A percentile compares a stretch with the other conserved stretches of the same genome.
phyloP scores from a whole-genome alignment of 1,139 yeast genomes.

The Insectozyma bohioensis region DNA sequence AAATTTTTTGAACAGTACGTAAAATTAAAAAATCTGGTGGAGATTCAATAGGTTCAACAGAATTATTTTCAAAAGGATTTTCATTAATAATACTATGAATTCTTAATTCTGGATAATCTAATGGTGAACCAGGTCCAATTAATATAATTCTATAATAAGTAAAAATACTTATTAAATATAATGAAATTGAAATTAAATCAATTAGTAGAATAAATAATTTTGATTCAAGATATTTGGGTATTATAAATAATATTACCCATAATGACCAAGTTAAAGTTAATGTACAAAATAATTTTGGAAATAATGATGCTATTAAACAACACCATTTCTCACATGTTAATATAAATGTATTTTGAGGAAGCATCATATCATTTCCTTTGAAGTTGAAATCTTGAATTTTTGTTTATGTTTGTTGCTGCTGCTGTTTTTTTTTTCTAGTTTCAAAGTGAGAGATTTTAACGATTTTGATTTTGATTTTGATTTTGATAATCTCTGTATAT shows the following conservation, averaged over 20 bases:
- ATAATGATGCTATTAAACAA: conserved; percentile 48
- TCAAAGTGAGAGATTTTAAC: too few relatives aligned
- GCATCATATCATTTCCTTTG: too few relatives aligned
- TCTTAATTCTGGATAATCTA: conserved; percentile 22
- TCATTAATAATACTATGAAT: conserved; percentile 7
- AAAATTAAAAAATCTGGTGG: conserved; percentile 19
- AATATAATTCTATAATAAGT: conserved; percentile 56
- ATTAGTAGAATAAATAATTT: conserved; percentile 15
- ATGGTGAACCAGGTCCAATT: conserved; percentile 70
- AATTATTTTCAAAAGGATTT: conserved; percentile 10
- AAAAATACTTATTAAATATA: conserved; percentile 27
- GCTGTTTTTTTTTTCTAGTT: too few relatives aligned
- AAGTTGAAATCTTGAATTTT: too few relatives aligned
- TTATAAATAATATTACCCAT: conserved; percentile 34
- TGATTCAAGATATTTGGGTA: conserved; percentile 19
- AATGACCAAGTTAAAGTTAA: conserved; percentile 58
- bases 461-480: too few relatives aligned
- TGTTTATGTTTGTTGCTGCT: too few relatives aligned
- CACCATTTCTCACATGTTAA: conserved; percentile 29
- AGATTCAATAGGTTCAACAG: conserved; percentile 3
- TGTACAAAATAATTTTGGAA: conserved; percentile 62
- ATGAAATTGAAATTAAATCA: conserved; percentile 16
- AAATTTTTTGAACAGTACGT: conserved; percentile 18
- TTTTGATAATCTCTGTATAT: too few relatives aligned
- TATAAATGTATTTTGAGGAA: conserved; percentile 5